Evolutionary conservation across 345 rosid species (phyloP).

Genomic region (Aethionema arabicum): DNA sequence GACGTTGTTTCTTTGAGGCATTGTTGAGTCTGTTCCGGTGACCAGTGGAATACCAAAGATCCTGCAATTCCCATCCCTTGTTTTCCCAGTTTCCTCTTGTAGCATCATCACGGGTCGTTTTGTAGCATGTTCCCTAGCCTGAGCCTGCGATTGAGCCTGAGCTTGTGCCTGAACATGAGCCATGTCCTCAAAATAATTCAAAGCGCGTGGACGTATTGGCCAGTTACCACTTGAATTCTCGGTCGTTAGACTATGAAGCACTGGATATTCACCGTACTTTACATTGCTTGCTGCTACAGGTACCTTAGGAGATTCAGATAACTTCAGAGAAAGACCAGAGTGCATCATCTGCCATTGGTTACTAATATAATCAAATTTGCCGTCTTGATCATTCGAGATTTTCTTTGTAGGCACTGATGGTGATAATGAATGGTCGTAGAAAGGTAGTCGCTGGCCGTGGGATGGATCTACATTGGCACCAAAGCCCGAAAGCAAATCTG

Average conservation of each 20-base stretch:
- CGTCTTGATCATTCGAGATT: slow-evolving; percentile 44
- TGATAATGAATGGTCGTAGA: slow-evolving; percentile 42
- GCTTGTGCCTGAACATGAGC: slow-evolving; percentile 43
- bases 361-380: slow-evolving; percentile 43
- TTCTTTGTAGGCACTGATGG: slow-evolving; percentile 38
- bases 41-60: slow-evolving; percentile 74
- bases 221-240: slow-evolving; percentile 53
- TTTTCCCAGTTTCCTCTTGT: slow-evolving; percentile 47
- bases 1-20: slow-evolving; percentile 31
- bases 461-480: slow-evolving; percentile 47
- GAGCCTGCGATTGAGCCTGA: slow-evolving; percentile 23
- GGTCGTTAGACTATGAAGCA: slow-evolving; percentile 39
- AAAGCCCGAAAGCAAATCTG: slow-evolving; percentile 67
- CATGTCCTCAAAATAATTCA: slow-evolving; percentile 42
- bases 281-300: slow-evolving; percentile 44
- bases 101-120: slow-evolving; percentile 29
- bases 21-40: slow-evolving; percentile 37
- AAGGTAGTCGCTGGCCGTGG: slow-evolving; percentile 38
- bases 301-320: slow-evolving; percentile 41
- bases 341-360: slow-evolving; percentile 54
- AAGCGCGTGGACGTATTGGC: slow-evolving; percentile 49
- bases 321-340: slow-evolving; percentile 50
- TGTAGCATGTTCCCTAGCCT: slow-evolving; percentile 41
- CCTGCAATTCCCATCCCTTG: slow-evolving; percentile 57
- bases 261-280: slow-evolving; percentile 47